A percentile compares a stretch with the other conserved stretches of the same genome.
Conservation (phyloP, 495 filamentous ascomycete genomes). For the Lasiosphaeria hispida region DNA sequence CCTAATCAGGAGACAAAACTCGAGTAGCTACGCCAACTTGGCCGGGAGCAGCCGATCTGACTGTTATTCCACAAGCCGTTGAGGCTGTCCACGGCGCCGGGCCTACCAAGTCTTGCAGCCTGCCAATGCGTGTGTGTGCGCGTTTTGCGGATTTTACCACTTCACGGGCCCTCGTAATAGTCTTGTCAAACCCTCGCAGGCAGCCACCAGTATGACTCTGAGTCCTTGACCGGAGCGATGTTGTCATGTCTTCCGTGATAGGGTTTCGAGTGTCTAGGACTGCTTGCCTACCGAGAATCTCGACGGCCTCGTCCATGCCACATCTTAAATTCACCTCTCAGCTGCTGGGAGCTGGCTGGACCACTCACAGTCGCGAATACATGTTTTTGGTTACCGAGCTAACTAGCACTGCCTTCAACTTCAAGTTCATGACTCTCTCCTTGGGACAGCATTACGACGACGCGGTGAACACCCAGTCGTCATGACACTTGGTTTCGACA, state of each 20-base stretch:
- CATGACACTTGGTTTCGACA: not conserved
- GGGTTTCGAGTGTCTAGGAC: no score
- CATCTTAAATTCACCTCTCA: conserved; percentile 5
- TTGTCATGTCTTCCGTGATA: no score
- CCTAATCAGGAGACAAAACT: no score
- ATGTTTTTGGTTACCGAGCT: not conserved
- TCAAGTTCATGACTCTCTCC: not conserved
- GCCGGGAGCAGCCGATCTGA: no score
- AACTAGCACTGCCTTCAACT: conserved; percentile 4
- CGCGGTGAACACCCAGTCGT: not conserved
- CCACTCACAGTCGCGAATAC: conserved; percentile 2
- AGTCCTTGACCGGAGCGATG: no score
- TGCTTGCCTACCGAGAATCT: not conserved
- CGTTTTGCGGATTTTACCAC: conserved; percentile 5
- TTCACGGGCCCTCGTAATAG: not conserved
- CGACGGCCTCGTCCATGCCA: not conserved
- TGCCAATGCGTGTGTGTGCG: not conserved
- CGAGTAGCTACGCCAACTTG: no score
- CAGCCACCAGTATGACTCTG: no score
- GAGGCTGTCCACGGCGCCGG: no score
- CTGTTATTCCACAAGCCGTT: no score
- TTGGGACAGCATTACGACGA: not conserved
- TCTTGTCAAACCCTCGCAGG: not conserved
- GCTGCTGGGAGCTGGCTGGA: not conserved
- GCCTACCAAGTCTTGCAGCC: conserved; percentile 2